These are phyloP conservation scores for Crepidotus sp. DNA, from an alignment of 1,284 basidiomycete genomes.

Conservation along the genomic window DNA sequence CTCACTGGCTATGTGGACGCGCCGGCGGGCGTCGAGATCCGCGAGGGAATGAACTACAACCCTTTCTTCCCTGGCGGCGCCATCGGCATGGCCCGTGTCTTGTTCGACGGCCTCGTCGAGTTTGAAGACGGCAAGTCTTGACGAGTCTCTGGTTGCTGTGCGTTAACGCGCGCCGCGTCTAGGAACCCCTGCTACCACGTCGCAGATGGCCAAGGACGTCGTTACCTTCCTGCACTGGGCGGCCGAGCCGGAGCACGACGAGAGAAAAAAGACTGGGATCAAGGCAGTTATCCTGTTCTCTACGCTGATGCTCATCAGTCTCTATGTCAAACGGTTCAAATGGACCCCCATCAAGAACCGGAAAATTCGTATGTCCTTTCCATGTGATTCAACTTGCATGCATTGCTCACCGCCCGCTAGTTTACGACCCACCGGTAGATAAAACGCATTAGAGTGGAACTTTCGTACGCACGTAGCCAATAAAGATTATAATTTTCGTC, in stretches of 20 bases:
- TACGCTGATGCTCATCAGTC: slow-evolving; percentile 66
- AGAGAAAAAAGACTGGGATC: slow-evolving; percentile 93
- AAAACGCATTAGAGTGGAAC: slow-evolving; percentile 34
- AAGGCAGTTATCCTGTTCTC: slow-evolving; percentile 91
- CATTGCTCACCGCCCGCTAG: slow-evolving; percentile 23
- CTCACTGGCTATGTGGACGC: slow-evolving; percentile 97
- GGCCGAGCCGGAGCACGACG: slow-evolving; percentile 96
- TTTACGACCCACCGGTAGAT: slow-evolving; percentile 39
- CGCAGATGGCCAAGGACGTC: slow-evolving; percentile 99
- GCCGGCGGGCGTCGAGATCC: slow-evolving; percentile 92
- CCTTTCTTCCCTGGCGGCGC: slow-evolving; percentile 96
- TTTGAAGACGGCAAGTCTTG: slow-evolving; percentile 72
- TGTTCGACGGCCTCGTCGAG: slow-evolving; percentile 94
- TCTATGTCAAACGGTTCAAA: slow-evolving; percentile 95
- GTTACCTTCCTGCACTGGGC: slow-evolving; percentile 93
- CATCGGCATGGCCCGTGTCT: slow-evolving; percentile 96
- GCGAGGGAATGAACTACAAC: slow-evolving; percentile 98
- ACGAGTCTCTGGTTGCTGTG: not conserved
- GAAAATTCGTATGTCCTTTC: slow-evolving; percentile 65
- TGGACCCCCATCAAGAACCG: slow-evolving; percentile 89
- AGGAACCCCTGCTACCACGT: slow-evolving; percentile 94
- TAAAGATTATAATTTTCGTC: slow-evolving; percentile 12
- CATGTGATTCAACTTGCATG: not conserved
- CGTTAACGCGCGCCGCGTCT: slow-evolving; percentile 12
- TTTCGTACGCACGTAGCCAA: slow-evolving; percentile 9